These are phyloP conservation scores for Papiliotrema fonsecae DNA, from an alignment of 1,284 basidiomycete species.

Conservation along the genomic window DNA sequence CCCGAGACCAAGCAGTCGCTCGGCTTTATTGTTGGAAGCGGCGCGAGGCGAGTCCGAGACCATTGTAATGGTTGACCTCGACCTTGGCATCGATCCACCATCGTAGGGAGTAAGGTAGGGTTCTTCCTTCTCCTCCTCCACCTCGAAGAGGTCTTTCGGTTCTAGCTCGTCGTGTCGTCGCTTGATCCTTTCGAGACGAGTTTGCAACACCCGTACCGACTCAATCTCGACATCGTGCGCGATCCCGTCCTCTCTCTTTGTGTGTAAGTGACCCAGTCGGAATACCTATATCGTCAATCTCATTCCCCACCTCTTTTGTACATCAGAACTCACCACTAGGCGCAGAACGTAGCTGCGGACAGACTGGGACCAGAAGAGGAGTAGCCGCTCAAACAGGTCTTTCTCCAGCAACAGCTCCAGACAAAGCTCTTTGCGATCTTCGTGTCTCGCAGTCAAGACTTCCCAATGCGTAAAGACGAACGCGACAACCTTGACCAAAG, in stretches of 20 bases:
- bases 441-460: slow-evolving; percentile 47
- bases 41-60: slow-evolving; percentile 33
- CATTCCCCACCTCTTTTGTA: no score
- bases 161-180: slow-evolving; percentile 50
- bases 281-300: slow-evolving; percentile 45
- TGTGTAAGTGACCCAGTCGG: slow-evolving; percentile 51
- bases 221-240: slow-evolving; percentile 47
- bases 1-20: slow-evolving; percentile 36
- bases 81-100: slow-evolving; percentile 25
- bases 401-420: slow-evolving; percentile 49
- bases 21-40: slow-evolving; percentile 29
- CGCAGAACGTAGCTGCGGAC: slow-evolving; percentile 50
- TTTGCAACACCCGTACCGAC: slow-evolving; percentile 49
- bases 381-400: slow-evolving; percentile 49
- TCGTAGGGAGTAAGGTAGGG: slow-evolving; percentile 16
- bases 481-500: slow-evolving; percentile 51
- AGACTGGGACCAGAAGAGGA: slow-evolving; percentile 52
- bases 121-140: slow-evolving; percentile 14
- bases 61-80: slow-evolving; percentile 49
- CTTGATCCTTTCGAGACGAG: slow-evolving; percentile 50
- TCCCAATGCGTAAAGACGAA: slow-evolving; percentile 54
- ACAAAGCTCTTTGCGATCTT: slow-evolving; percentile 49
- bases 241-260: slow-evolving; percentile 34
- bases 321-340: slow-evolving; percentile 42
- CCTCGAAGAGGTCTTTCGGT: slow-evolving; percentile 23